phyloP scores from a whole-genome alignment of 2,329 filamentous ascomycete genomes.

The Colletotrichum costaricense region DNA sequence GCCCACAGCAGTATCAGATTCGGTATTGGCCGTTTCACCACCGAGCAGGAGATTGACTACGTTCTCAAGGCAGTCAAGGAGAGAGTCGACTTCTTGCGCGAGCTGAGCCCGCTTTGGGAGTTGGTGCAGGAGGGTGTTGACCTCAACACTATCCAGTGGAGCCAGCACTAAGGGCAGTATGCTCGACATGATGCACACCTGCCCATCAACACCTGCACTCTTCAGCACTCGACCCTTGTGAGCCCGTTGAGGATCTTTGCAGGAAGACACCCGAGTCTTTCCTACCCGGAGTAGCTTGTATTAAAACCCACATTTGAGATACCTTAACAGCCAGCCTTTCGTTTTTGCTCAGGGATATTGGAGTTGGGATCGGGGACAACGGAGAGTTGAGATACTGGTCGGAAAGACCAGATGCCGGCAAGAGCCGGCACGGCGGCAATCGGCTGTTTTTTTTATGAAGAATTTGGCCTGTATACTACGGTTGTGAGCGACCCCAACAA shows the following conservation, averaged over 20 bases:
- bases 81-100: slow-evolving; percentile 90
- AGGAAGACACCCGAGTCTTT: slow-evolving; percentile 3
- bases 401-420: slow-evolving; percentile 2
- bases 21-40: slow-evolving; percentile 96
- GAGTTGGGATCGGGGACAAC: slow-evolving; percentile 25
- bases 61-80: slow-evolving; percentile 94
- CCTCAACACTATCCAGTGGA: slow-evolving; percentile 97
- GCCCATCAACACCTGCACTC: not conserved
- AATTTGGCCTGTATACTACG: slow-evolving; percentile 21
- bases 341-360: slow-evolving; percentile 34
- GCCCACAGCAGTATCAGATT: slow-evolving; percentile 98
- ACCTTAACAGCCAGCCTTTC: slow-evolving; percentile 31
- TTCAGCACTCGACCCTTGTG: not conserved
- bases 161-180: slow-evolving; percentile 77
- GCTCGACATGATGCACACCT: not conserved
- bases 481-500: not conserved
- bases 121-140: slow-evolving; percentile 97
- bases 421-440: not conserved
- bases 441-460: not conserved
- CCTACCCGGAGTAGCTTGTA: slow-evolving; percentile 25
- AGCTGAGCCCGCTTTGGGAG: slow-evolving; percentile 97
- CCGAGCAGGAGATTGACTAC: slow-evolving; percentile 95
- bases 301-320: slow-evolving; percentile 36
- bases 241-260: not conserved
- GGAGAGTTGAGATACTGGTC: slow-evolving; percentile 4